A percentile compares a stretch with the other conserved stretches of the same genome.
These are phyloP conservation scores for Debaryomyces coudertii DNA, from an alignment of 1,139 yeast species.

Conservation along the genomic window DNA sequence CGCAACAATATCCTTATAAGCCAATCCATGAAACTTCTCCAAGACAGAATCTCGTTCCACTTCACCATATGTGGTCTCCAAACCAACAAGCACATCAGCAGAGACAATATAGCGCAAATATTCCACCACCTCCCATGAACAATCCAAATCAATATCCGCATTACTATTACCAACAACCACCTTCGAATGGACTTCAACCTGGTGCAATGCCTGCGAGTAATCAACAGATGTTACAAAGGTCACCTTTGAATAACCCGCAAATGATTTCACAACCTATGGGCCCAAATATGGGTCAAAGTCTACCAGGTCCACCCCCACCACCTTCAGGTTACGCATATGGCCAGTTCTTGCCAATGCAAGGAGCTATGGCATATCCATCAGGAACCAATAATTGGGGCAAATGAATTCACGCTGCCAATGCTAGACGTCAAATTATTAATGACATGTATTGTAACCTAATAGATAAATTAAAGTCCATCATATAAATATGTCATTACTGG, in stretches of 20 bases:
- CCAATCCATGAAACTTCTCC: slow-evolving; percentile 25
- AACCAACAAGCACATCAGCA: slow-evolving; percentile 24
- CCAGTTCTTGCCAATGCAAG: slow-evolving; percentile 40
- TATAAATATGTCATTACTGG: background rate
- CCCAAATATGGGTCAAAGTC: slow-evolving; percentile 21
- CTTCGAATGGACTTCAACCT: slow-evolving; percentile 7
- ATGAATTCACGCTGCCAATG: slow-evolving; percentile 13
- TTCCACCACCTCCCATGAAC: slow-evolving; percentile 18
- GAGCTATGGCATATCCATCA: slow-evolving; percentile 31
- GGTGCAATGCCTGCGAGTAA: slow-evolving; percentile 14
- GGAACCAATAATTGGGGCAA: slow-evolving; percentile 39
- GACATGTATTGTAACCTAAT: background rate
- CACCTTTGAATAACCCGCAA: slow-evolving; percentile 29
- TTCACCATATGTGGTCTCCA: slow-evolving; percentile 31
- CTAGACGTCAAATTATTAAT: background rate
- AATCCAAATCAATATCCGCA: slow-evolving; percentile 19
- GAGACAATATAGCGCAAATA: slow-evolving; percentile 20
- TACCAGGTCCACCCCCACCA: slow-evolving; percentile 25
- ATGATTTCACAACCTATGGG: slow-evolving; percentile 26
- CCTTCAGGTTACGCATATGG: slow-evolving; percentile 42
- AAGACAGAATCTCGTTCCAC: slow-evolving; percentile 27
- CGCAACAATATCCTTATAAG: slow-evolving; percentile 22
- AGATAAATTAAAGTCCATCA: background rate
- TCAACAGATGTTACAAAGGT: slow-evolving; percentile 19
- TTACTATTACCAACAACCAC: slow-evolving; percentile 18